Conservation (phyloP, 176 grass and related monocot genomes). For the Triticum turgidum region DNA sequence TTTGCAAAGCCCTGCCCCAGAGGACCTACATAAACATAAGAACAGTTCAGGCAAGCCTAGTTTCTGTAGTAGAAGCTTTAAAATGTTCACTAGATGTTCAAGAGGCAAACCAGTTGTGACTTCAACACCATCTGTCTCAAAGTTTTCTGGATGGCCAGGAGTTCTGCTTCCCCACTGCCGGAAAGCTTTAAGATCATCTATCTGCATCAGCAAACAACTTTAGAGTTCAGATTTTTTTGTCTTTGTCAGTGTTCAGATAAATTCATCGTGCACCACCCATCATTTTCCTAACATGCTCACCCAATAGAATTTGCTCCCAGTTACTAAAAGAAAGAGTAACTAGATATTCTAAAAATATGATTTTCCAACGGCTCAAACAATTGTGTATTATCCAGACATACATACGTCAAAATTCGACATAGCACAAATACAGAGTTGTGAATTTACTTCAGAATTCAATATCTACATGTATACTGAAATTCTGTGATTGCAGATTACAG, state of each 20-base stretch:
- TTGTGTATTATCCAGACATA: no score
- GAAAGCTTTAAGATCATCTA: slow-evolving; percentile 80
- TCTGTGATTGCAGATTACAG: no score
- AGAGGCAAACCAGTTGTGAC: slow-evolving; percentile 70
- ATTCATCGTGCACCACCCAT: not conserved
- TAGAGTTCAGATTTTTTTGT: not conserved
- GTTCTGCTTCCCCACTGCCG: slow-evolving; percentile 86
- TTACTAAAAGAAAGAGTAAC: not conserved
- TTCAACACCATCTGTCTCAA: slow-evolving; percentile 90
- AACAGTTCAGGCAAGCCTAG: not conserved
- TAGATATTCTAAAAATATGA: not conserved
- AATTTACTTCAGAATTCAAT: not conserved
- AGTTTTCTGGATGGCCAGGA: slow-evolving; percentile 95
- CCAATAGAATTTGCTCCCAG: not conserved
- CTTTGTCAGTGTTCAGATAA: not conserved
- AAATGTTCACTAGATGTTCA: not conserved
- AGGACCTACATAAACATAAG: slow-evolving; percentile 54
- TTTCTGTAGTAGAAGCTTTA: not conserved
- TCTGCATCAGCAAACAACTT: slow-evolving; percentile 34
- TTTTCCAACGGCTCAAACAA: not conserved
- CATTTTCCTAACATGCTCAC: not conserved
- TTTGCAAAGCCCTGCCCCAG: slow-evolving; percentile 91
- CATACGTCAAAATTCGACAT: no score
- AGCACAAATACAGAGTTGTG: not conserved
- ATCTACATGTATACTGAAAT: no score